Evolutionary conservation across 345 rosid genomes (phyloP).

Genomic region (Heritiera littoralis): DNA sequence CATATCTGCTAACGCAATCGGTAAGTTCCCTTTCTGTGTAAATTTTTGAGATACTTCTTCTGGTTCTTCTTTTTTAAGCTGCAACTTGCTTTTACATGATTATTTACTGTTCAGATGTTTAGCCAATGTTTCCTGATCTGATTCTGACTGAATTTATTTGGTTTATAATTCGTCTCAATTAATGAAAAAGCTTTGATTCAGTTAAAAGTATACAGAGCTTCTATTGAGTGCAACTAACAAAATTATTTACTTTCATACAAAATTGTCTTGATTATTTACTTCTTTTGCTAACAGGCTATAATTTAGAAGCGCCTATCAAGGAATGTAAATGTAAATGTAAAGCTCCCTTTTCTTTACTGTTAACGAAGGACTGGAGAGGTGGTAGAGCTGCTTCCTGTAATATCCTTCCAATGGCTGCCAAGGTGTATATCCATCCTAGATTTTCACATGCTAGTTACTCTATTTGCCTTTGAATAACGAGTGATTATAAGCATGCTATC

Average conservation of each 20-base stretch:
- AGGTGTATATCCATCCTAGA: too few species aligned
- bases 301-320: conserved; percentile 89
- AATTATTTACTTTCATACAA: not conserved
- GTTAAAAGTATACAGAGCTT: not conserved
- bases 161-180: not conserved
- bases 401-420: too few species aligned
- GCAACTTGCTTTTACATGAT: conserved; percentile 13
- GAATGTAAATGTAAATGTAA: conserved; percentile 58
- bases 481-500: too few species aligned
- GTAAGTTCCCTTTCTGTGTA: not conserved
- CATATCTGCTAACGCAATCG: too few species aligned
- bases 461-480: too few species aligned
- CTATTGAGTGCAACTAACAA: not conserved
- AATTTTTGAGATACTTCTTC: conserved; percentile 16
- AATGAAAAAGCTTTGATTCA: conserved; percentile 1
- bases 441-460: too few species aligned
- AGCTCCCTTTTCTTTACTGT: too few species aligned
- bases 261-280: conserved; percentile 10
- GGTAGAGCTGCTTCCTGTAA: too few species aligned
- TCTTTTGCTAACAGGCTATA: conserved; percentile 71
- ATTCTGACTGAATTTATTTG: not conserved
- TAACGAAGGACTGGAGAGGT: too few species aligned
- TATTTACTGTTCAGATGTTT: conserved; percentile 1
- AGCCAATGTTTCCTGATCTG: conserved; percentile 11
- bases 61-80: conserved; percentile 6